Evolutionary conservation across 192 early-diverging fungal genomes (phyloP).

Genomic region (Coemansia sp.): DNA sequence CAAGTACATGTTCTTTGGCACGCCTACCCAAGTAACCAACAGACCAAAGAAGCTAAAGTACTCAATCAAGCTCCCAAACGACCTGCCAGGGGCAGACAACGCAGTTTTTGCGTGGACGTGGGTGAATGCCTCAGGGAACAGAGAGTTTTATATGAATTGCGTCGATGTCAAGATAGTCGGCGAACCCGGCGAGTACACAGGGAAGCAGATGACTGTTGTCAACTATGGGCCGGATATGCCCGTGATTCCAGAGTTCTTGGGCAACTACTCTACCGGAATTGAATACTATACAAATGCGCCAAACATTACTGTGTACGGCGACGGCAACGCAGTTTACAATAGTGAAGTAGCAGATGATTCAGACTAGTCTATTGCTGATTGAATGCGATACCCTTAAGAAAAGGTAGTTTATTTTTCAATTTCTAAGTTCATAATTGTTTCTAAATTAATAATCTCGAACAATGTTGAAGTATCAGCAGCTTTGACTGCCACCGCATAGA

Average conservation of each 20-base stretch:
- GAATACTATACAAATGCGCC: conserved; percentile 6
- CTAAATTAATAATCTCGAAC: no score
- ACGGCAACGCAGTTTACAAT: no score
- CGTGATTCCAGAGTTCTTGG: conserved; percentile 24
- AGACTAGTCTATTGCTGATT: no score
- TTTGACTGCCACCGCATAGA: conserved; percentile 4
- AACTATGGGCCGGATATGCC: conserved; percentile 45
- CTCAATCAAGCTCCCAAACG: conserved; percentile 23
- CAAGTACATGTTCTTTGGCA: conserved; percentile 26
- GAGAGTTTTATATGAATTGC: conserved; percentile 66
- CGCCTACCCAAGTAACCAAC: conserved; percentile 7
- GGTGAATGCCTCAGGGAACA: conserved; percentile 60
- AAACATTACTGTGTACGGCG: conserved; percentile 13
- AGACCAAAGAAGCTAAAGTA: conserved; percentile 9
- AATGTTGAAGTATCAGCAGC: no score
- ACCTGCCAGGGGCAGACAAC: conserved; percentile 22
- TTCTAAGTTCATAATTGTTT: no score
- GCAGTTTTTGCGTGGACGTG: conserved; percentile 59
- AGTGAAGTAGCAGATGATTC: no score
- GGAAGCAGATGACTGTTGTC: conserved; percentile 25
- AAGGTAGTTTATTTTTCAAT: no score
- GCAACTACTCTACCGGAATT: conserved; percentile 9
- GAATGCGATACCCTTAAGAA: no score
- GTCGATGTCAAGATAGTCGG: conserved; percentile 58
- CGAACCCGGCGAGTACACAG: conserved; percentile 16